Percentiles rank a stretch among this genome's conserved stretches.
phyloP scores from a whole-genome alignment of 805 yeast genomes.

The Starmerella apis region DNA sequence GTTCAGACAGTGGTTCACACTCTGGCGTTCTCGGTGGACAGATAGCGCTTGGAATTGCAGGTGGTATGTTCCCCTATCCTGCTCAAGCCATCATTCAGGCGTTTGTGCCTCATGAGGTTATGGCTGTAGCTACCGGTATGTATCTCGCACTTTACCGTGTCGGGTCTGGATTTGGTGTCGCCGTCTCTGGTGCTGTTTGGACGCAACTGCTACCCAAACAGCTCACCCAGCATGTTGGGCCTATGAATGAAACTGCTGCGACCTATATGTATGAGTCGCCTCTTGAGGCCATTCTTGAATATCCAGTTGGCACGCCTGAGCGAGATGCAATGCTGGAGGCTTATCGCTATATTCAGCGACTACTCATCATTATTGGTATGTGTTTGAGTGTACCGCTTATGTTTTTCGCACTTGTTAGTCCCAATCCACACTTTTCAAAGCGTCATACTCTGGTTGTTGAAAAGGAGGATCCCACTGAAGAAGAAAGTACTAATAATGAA shows the following conservation, averaged over 20 bases:
- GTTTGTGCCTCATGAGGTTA: constrained; percentile 48
- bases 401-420: constrained; percentile 39
- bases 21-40: constrained; percentile 55
- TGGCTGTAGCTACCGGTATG: constrained; percentile 52
- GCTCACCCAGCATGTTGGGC: constrained; percentile 33
- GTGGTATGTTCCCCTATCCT: constrained; percentile 60
- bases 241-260: constrained; percentile 35
- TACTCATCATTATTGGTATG: constrained; percentile 45
- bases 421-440: constrained; percentile 41
- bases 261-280: constrained; percentile 45
- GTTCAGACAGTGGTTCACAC: constrained; percentile 32
- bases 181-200: constrained; percentile 66
- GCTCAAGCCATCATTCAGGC: constrained; percentile 53
- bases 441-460: constrained; percentile 24
- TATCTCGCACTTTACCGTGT: constrained; percentile 49
- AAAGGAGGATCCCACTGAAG: constrained; percentile 11
- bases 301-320: constrained; percentile 55
- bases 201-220: constrained; percentile 45
- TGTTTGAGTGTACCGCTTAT: constrained; percentile 48
- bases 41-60: constrained; percentile 59
- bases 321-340: constrained; percentile 49
- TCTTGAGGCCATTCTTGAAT: constrained; percentile 37
- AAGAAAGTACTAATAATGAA: background rate
- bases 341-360: constrained; percentile 49
- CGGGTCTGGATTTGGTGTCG: constrained; percentile 54